Percentiles rank a stretch among this genome's conserved stretches.
Conservation (phyloP, 176 grass and related monocot species). For the Dendrocalamus sinicus region DNA sequence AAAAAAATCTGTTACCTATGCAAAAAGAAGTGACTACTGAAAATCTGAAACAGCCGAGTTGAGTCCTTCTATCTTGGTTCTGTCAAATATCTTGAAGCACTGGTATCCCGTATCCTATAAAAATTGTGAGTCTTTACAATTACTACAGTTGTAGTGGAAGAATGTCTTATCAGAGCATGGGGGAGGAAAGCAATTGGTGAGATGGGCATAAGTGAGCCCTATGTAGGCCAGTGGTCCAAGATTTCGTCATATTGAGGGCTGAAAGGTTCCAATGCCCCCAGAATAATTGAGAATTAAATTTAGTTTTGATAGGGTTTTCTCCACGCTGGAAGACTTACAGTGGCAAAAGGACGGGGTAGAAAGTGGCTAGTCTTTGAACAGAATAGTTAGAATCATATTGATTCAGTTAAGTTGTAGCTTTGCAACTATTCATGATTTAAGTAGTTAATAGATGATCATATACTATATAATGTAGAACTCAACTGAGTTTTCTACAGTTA, state of each 20-base stretch:
- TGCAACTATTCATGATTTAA: background rate
- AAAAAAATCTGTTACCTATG: background rate
- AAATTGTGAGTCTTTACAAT: background rate
- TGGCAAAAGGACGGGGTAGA: background rate
- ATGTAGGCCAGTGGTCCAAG: background rate
- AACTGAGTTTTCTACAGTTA: background rate
- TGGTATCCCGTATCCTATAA: background rate
- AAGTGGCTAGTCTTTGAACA: conserved; percentile 2
- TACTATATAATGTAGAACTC: no score
- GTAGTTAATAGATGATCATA: conserved; percentile 5
- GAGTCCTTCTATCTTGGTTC: background rate
- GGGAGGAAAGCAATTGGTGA: background rate
- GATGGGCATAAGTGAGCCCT: conserved; percentile 29
- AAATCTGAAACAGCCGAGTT: no score
- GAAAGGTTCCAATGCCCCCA: background rate
- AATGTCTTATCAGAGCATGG: background rate
- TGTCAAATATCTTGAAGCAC: background rate
- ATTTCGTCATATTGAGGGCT: background rate
- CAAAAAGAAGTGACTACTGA: background rate
- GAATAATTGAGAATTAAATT: background rate
- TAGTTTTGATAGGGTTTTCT: background rate
- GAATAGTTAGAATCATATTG: conserved; percentile 1
- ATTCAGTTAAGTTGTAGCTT: conserved; percentile 22
- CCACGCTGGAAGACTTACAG: background rate
- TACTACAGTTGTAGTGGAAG: background rate